Conservation (phyloP, 192 early-diverging fungal species). For the Entomortierella lignicola region DNA sequence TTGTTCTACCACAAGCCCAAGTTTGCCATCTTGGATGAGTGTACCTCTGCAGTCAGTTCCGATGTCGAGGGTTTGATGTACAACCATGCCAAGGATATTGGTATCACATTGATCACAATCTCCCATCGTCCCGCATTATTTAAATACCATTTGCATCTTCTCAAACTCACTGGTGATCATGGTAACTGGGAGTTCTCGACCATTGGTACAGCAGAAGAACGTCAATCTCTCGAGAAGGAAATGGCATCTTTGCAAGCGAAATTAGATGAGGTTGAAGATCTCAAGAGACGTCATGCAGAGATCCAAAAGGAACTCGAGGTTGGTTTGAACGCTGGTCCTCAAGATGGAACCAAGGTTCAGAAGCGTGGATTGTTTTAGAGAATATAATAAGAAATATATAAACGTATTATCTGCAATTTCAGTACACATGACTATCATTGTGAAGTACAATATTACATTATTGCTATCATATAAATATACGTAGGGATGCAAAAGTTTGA, state of each 20-base stretch:
- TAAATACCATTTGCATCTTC: slow-evolving; percentile 95
- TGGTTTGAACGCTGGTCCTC: slow-evolving; percentile 49
- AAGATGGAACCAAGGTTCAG: slow-evolving; percentile 48
- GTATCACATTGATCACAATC: slow-evolving; percentile 94
- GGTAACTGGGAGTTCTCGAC: slow-evolving; percentile 84
- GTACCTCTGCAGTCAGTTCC: slow-evolving; percentile 85
- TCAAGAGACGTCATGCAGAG: slow-evolving; percentile 57
- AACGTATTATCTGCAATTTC: too few species aligned
- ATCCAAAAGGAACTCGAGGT: slow-evolving; percentile 68
- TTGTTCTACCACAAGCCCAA: slow-evolving; percentile 96
- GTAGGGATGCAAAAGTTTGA: too few species aligned
- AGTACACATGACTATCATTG: too few species aligned
- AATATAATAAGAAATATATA: neutral
- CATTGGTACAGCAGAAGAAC: slow-evolving; percentile 83
- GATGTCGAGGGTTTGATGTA: slow-evolving; percentile 95
- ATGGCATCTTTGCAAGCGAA: slow-evolving; percentile 75
- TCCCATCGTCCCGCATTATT: slow-evolving; percentile 95
- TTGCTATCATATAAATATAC: too few species aligned
- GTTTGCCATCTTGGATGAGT: slow-evolving; percentile 98
- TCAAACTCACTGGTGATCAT: slow-evolving; percentile 93
- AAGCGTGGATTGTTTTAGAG: slow-evolving; percentile 51
- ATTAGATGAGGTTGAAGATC: slow-evolving; percentile 60
- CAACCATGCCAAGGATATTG: slow-evolving; percentile 80
- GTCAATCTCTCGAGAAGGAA: slow-evolving; percentile 89
- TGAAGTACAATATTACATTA: too few species aligned